Percentiles rank a stretch among this genome's conserved stretches.
Conservation (phyloP, 2,329 filamentous ascomycete genomes). For the Emmonsia crescens region DNA sequence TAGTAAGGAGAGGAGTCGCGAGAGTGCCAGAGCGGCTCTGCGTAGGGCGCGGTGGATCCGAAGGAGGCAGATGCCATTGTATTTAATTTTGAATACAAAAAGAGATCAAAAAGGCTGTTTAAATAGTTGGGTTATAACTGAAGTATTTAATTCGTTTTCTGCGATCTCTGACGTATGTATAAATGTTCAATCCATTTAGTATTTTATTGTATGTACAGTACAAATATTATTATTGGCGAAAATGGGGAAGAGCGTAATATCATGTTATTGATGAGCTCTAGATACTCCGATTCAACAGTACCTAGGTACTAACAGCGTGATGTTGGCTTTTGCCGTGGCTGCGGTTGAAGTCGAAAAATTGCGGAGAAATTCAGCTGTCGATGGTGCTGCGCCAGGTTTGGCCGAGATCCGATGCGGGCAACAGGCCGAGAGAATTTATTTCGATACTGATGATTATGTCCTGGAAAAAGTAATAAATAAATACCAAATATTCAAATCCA, state of each 20-base stretch:
- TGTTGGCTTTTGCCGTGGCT: neutral
- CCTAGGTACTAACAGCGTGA: neutral
- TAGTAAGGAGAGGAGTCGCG: conserved; percentile 46
- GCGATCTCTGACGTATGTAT: neutral
- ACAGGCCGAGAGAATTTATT: neutral
- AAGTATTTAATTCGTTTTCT: neutral
- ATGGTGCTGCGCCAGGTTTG: neutral
- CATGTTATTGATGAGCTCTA: neutral
- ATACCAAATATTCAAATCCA: neutral
- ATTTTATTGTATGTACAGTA: neutral
- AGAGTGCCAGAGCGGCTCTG: conserved; percentile 37
- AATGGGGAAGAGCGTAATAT: neutral
- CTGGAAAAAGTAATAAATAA: neutral
- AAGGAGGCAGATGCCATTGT: neutral
- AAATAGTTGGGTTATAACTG: neutral
- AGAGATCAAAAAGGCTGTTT: neutral
- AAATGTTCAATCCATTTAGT: neutral
- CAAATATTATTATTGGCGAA: neutral
- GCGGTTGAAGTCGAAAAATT: neutral
- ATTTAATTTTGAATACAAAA: neutral
- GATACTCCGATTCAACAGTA: neutral
- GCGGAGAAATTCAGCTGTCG: neutral
- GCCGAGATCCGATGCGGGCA: conserved; percentile 2
- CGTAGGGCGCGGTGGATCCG: conserved; percentile 21
- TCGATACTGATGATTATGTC: neutral